Percentiles rank a stretch among this genome's conserved stretches.
phyloP scores from a whole-genome alignment of 257 asterid genomes.

The Henckelia pumila region DNA sequence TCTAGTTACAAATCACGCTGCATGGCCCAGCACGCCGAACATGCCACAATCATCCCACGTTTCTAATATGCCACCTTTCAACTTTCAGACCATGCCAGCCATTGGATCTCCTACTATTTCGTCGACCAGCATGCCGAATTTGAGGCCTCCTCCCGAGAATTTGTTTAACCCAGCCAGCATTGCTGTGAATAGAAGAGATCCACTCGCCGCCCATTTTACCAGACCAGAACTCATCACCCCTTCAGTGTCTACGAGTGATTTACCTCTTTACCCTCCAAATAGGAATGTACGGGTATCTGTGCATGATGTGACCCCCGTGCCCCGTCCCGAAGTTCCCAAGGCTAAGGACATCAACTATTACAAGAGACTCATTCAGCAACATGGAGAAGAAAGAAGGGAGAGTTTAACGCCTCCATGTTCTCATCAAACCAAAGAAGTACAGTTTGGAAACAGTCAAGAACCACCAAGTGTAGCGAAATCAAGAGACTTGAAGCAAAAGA shows the following conservation, averaged over 20 bases:
- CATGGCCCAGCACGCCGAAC: constrained; percentile 14
- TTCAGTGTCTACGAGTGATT: constrained; percentile 19
- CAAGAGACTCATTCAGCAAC: constrained; percentile 59
- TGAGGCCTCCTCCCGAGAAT: constrained; percentile 19
- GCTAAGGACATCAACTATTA: constrained; percentile 52
- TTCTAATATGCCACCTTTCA: constrained; percentile 2
- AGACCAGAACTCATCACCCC: constrained; percentile 35
- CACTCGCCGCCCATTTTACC: too few species aligned
- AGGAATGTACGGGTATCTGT: constrained; percentile 23
- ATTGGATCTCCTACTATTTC: constrained; percentile 7
- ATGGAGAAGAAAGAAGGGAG: constrained; percentile 57
- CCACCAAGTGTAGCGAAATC: constrained; percentile 23
- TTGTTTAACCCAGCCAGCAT: constrained; percentile 27
- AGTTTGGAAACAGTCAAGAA: constrained; percentile 29
- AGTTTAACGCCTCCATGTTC: constrained; percentile 24
- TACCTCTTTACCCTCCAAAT: constrained; percentile 36
- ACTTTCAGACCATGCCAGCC: constrained; percentile 13
- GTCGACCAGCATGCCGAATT: constrained; percentile 20
- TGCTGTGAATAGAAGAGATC: constrained; percentile 32
- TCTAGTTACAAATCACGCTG: constrained; percentile 37
- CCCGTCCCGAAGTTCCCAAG: constrained; percentile 29
- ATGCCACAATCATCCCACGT: neutral
- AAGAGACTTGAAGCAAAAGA: constrained; percentile 45
- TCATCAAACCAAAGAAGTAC: constrained; percentile 26
- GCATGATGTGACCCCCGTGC: constrained; percentile 23